These are phyloP conservation scores for Penicillium fuscoglaucum DNA, from an alignment of 2,329 filamentous ascomycete genomes.

Conservation along the genomic window DNA sequence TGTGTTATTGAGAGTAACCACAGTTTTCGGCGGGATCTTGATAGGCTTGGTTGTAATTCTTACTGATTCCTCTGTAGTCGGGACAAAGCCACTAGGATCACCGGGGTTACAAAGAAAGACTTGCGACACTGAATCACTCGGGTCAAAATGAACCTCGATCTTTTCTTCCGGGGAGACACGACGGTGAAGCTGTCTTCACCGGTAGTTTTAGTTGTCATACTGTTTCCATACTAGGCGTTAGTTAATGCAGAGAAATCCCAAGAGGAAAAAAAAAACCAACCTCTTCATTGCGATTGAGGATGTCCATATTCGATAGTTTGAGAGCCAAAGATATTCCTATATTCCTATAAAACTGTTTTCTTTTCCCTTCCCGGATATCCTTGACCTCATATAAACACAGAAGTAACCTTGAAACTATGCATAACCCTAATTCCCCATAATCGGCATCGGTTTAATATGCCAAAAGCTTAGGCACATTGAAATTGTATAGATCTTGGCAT, in stretches of 20 bases:
- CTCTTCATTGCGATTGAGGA: neutral
- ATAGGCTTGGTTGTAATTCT: neutral
- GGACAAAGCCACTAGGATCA: conserved; percentile 47
- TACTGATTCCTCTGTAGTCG: conserved; percentile 6
- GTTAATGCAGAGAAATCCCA: neutral
- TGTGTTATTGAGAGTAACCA: conserved; percentile 51
- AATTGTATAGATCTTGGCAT: neutral
- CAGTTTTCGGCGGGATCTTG: neutral
- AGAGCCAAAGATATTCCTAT: neutral
- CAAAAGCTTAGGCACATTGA: neutral
- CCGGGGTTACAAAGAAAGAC: conserved; percentile 54
- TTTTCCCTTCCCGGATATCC: neutral
- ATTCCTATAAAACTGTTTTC: neutral
- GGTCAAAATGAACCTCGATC: conserved; percentile 56
- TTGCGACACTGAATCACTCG: conserved; percentile 54
- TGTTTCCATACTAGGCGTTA: conserved; percentile 1
- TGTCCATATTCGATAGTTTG: neutral
- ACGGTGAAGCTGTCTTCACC: conserved; percentile 47
- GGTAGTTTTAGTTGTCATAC: conserved; percentile 27
- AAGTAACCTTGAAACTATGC: neutral
- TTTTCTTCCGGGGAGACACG: conserved; percentile 50
- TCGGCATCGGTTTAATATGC: neutral
- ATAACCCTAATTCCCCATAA: neutral
- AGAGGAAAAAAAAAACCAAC: neutral
- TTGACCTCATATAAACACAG: neutral